Evolutionary conservation across 345 rosid species (phyloP), one percentile per base, ranked within the genome.

Genomic region (Litchi chinensis): DNA sequence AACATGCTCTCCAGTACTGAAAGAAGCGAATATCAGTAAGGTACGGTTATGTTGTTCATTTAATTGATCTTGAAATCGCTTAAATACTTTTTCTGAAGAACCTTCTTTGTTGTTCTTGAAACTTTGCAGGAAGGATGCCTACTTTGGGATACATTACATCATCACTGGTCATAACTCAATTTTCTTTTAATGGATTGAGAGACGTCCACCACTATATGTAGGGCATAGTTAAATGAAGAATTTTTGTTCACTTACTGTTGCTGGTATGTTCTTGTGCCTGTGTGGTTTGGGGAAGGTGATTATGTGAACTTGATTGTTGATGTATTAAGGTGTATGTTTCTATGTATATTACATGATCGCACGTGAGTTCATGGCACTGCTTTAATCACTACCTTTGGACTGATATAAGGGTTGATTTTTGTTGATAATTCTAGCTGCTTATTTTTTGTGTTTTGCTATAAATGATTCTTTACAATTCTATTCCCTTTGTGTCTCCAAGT

Each of bases 151-250:
- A 4, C 19, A 32, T 12, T 16, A 15, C 22, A 52, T 10, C 71
- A 3, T 50, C 65, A 12, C 56, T 15, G 54, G 72, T 52, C 78
- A 13, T 54, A 52, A 39, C 79, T 75, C 78, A 75, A 75, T 65
- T 75, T 65, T 26, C 39, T 54, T 68, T 67, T 22, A 54, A 48
- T 24, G 66, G 15, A n/a, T 54, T 52, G 79, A 76, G 73, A n/a
- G 39, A 5, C 28, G 43, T 48, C 28, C 46, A 0, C 39, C 11
- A 4, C 18, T 15, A 52, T 52, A 52, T 2, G 4, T 52, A 52
- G 16, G 18, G 57, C 13, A 32, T 32, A 32, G 37, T 32, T 32
- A 60, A 41, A 28, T 54, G 37, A 39, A 73, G 67, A 65, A 40
- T 73, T 59, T 44, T 73, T 73, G 15, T 57, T 59, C 64, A 21